Conservation (phyloP, 768 basidiomycete species). For the Cystobasidium tubakii region DNA sequence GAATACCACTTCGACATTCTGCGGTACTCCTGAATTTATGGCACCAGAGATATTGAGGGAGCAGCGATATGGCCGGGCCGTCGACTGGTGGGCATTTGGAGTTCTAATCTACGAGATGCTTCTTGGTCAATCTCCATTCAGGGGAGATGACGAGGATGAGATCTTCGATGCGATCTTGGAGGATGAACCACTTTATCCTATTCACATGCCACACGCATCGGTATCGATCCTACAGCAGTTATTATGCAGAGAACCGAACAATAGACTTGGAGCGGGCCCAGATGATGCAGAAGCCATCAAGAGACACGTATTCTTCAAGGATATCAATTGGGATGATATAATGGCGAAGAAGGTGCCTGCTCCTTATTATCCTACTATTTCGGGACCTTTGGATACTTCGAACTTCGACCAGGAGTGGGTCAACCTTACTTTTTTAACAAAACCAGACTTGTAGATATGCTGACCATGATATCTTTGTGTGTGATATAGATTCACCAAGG, state of each 20-base stretch:
- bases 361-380: conserved; percentile 94
- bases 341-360: conserved; percentile 92
- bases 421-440: too few species aligned
- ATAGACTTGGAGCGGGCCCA: conserved; percentile 83
- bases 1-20: conserved; percentile 94
- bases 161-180: conserved; percentile 99
- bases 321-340: conserved; percentile 95
- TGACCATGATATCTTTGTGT: too few species aligned
- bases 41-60: conserved; percentile 99
- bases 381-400: conserved; percentile 51
- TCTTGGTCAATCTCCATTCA: conserved; percentile 96
- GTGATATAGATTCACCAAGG: conserved; percentile 69
- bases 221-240: conserved; percentile 92
- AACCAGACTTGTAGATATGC: too few species aligned
- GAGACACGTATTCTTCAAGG: conserved; percentile 95
- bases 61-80: conserved; percentile 95
- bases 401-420: conserved; percentile 3
- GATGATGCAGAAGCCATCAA: conserved; percentile 96
- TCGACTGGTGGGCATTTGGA: conserved; percentile 99
- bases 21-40: conserved; percentile 99
- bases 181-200: conserved; percentile 96
- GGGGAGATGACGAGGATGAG: conserved; percentile 98
- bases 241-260: conserved; percentile 80
- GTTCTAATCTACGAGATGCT: conserved; percentile 99
- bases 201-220: conserved; percentile 97